Conservation (phyloP, 2,329 filamentous ascomycete genomes). For the Pseudocercospora musae region DNA sequence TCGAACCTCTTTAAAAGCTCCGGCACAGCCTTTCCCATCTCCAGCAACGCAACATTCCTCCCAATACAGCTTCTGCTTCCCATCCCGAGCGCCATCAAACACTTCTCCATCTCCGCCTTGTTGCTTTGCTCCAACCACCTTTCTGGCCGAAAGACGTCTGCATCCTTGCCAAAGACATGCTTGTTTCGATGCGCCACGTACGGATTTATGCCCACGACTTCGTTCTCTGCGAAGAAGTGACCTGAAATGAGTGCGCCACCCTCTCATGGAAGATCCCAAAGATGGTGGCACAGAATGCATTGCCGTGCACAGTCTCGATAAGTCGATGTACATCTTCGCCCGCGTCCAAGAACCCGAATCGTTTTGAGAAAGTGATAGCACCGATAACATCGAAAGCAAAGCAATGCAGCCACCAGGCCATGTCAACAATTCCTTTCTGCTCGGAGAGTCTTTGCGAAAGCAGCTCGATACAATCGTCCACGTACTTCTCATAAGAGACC, state of each 20-base stretch:
- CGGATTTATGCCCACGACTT: slow-evolving; percentile 31
- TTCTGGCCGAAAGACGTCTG: slow-evolving; percentile 36
- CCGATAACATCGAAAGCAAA: slow-evolving; percentile 46
- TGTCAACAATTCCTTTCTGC: slow-evolving; percentile 30
- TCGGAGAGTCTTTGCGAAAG: slow-evolving; percentile 37
- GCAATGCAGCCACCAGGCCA: slow-evolving; percentile 41
- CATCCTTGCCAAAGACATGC: slow-evolving; percentile 32
- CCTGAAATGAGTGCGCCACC: slow-evolving; percentile 38
- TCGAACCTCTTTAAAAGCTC: not conserved
- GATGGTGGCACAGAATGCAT: not conserved
- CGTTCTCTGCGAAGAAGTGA: slow-evolving; percentile 32
- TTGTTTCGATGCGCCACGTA: slow-evolving; percentile 34
- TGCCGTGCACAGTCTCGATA: not conserved
- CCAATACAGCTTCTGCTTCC: slow-evolving; percentile 8
- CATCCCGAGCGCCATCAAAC: slow-evolving; percentile 7
- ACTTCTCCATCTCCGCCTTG: slow-evolving; percentile 48
- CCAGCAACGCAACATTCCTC: slow-evolving; percentile 6
- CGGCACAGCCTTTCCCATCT: slow-evolving; percentile 7
- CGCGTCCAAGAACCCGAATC: slow-evolving; percentile 38
- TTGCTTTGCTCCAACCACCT: slow-evolving; percentile 32
- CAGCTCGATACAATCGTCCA: slow-evolving; percentile 37
- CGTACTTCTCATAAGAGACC: slow-evolving; percentile 40
- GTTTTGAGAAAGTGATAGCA: slow-evolving; percentile 40
- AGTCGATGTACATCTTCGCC: slow-evolving; percentile 29
- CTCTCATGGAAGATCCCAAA: slow-evolving; percentile 1